Percentiles rank a stretch among this genome's conserved stretches.
phyloP scores from a whole-genome alignment of 2,329 filamentous ascomycete species.

The Verruconis gallopava region DNA sequence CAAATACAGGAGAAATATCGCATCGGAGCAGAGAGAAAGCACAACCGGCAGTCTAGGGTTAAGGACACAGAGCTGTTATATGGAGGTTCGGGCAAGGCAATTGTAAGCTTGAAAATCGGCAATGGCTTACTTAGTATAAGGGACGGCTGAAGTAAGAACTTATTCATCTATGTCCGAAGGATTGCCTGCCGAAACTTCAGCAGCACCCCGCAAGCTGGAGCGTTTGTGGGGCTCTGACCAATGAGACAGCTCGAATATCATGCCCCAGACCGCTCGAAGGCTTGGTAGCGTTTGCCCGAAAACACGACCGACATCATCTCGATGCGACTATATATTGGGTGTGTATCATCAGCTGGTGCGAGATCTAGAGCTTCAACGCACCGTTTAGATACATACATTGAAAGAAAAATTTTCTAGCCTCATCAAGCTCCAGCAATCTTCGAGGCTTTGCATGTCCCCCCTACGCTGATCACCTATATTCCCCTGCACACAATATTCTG shows the following conservation, averaged over 20 bases:
- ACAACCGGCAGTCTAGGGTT: not conserved
- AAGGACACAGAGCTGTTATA: not conserved
- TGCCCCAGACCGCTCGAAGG: not conserved
- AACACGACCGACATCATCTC: not conserved
- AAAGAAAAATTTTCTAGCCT: no score
- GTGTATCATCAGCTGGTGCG: not conserved
- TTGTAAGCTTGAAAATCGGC: not conserved
- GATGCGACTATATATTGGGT: not conserved
- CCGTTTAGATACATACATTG: no score
- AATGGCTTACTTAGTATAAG: no score
- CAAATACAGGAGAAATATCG: constrained; percentile 1
- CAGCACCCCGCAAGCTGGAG: not conserved
- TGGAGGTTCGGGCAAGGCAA: not conserved
- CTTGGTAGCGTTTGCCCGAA: not conserved
- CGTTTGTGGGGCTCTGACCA: not conserved
- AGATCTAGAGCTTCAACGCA: no score
- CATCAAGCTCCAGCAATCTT: no score
- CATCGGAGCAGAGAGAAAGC: not conserved
- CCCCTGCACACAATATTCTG: no score
- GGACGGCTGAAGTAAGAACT: no score
- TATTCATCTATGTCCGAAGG: not conserved
- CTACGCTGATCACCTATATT: no score
- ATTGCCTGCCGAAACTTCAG: not conserved
- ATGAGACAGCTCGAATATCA: not conserved
- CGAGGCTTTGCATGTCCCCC: no score